phyloP scores from a whole-genome alignment of 169 alveolate species.

The Plasmodium malariae region DNA sequence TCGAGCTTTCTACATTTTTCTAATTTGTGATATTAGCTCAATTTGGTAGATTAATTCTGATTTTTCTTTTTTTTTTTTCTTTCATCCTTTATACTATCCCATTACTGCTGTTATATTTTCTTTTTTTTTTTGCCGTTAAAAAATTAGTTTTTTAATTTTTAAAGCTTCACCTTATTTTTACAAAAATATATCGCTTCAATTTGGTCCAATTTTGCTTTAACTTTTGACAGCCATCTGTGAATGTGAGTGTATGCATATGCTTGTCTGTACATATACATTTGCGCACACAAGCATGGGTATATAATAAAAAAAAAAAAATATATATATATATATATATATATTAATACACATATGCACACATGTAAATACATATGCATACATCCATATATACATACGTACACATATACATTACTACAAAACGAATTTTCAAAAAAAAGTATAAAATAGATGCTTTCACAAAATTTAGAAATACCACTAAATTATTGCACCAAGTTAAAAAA shows the following conservation, averaged over 20 bases:
- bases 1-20: neutral
- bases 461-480: neutral
- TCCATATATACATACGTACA: too few species aligned
- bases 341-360: neutral
- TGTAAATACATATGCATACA: too few species aligned
- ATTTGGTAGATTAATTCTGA: neutral
- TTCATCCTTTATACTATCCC: too few species aligned
- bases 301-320: neutral
- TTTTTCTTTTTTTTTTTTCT: neutral
- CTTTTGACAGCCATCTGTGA: neutral
- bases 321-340: conserved; percentile 6
- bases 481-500: neutral
- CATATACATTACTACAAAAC: neutral
- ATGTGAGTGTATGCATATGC: neutral
- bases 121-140: neutral
- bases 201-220: neutral
- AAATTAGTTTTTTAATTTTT: neutral
- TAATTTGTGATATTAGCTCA: neutral
- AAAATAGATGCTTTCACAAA: too few species aligned
- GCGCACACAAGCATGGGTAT: too few species aligned
- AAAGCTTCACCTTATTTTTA: neutral
- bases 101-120: too few species aligned
- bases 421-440: too few species aligned
- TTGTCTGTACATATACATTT: neutral
- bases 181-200: neutral